phyloP scores from a whole-genome alignment of 805 yeast genomes.

The Metschnikowia drakensbergensis region DNA sequence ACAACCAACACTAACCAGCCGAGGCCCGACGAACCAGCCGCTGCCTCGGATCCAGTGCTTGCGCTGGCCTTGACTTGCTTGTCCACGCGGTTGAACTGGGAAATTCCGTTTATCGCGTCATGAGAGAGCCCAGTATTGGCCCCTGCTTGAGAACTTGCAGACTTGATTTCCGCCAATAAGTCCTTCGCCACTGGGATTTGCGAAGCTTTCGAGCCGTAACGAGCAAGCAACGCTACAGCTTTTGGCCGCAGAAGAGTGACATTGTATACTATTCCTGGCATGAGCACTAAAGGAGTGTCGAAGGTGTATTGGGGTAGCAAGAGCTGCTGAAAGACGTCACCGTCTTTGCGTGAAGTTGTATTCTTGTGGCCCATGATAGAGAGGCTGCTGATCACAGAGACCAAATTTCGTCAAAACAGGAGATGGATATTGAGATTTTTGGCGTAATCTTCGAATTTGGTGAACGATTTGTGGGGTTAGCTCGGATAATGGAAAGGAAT shows the following conservation, averaged over 20 bases:
- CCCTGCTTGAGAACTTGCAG: slow-evolving; percentile 16
- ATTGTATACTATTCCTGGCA: slow-evolving; percentile 62
- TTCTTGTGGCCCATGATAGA: slow-evolving; percentile 4
- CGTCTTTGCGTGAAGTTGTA: slow-evolving; percentile 5
- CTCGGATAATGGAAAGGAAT: not conserved
- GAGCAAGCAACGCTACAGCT: slow-evolving; percentile 45
- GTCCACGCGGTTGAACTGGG: slow-evolving; percentile 18
- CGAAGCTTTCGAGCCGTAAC: slow-evolving; percentile 32
- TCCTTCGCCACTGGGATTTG: slow-evolving; percentile 28
- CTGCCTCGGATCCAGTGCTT: not conserved
- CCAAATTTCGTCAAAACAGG: not conserved
- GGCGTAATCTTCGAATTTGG: not conserved
- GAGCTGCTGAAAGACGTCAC: slow-evolving; percentile 15
- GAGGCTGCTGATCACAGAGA: not conserved
- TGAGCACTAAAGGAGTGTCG: slow-evolving; percentile 44
- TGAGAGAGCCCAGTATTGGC: slow-evolving; percentile 21
- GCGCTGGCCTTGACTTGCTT: slow-evolving; percentile 1
- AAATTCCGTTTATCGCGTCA: slow-evolving; percentile 32
- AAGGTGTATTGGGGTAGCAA: slow-evolving; percentile 39
- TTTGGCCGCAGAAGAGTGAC: slow-evolving; percentile 47
- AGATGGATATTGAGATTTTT: not conserved
- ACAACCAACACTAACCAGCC: slow-evolving; percentile 40
- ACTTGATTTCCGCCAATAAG: slow-evolving; percentile 35
- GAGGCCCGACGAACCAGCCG: slow-evolving; percentile 19
- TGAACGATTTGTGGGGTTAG: not conserved